Base-by-base conservation (phyloP, 768 basidiomycete species). In the Tylopilus intermedius region DNA sequence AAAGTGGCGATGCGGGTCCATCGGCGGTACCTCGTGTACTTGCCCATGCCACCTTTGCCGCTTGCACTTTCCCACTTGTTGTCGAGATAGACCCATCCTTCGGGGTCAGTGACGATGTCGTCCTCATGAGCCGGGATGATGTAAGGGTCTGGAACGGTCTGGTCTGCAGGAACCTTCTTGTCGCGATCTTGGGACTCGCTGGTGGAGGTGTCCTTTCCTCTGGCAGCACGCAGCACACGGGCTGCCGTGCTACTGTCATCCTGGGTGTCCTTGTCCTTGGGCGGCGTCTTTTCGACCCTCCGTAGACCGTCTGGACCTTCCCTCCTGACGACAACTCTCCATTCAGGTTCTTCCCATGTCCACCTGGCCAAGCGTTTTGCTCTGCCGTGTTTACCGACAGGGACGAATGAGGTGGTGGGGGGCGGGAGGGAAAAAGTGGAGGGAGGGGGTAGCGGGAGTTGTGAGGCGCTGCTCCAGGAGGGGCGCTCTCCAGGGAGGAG, bases 1-100 rank as follows among this genome's bases (percentile, higher is more conserved):
- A 93, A 81, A 18, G 86, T 69, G 2, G 92, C 93, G 32, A 93
- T 76, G 45, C 93, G 84, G 0, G 88, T 87, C 93, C 93, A 95
- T 45, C 90, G 76, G 49, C 93, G 72, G 62, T 83, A 84, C 13
- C 93, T 81, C 0, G 93, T 95, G 67, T 89, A 94, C 84, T 94
- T 94, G 67, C 93, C 88, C 72, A 94, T 80, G 6, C 91, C 90
- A 45, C 90, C 90, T 59, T 84, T 87, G 50, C 74, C 74, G 49
- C 82, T 84, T 42, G 79, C 75, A 18, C 73, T 78, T 64, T 96
- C 93, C 94, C 94, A 97, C 67, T 96, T 95, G 67, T 97, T 97
- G 60, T 94, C 94, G 2, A 84, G 87, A 62, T 93, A 96, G 6
- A 93, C 79, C 94, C 94, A 97, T 4, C 94, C 94, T 55, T 94